Conservation (phyloP, 2,329 filamentous ascomycete genomes). For the Stagonosporopsis vannaccii region DNA sequence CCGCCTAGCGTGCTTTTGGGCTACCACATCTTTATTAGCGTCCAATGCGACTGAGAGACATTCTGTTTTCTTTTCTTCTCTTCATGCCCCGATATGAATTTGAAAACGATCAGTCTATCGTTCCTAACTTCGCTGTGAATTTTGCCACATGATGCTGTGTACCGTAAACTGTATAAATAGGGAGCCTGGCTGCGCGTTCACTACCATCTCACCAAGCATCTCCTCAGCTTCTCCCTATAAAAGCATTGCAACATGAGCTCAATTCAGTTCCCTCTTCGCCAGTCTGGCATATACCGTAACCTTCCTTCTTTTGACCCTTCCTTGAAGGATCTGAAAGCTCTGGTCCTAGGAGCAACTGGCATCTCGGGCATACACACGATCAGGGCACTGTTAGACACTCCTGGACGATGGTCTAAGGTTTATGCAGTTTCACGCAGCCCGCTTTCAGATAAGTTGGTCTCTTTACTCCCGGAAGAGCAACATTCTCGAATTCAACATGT, state of each 20-base stretch:
- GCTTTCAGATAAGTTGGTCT: slow-evolving; percentile 6
- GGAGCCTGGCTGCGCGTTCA: neutral
- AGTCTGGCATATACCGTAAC: slow-evolving; percentile 24
- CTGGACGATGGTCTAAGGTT: slow-evolving; percentile 19
- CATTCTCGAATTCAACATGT: slow-evolving; percentile 21
- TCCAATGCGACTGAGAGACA: neutral
- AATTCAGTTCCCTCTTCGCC: slow-evolving; percentile 15
- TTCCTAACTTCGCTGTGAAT: neutral
- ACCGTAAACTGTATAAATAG: neutral
- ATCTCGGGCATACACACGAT: slow-evolving; percentile 24
- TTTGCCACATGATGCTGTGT: neutral
- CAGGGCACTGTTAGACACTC: slow-evolving; percentile 14
- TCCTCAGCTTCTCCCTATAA: neutral
- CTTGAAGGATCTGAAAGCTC: slow-evolving; percentile 14
- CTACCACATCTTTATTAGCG: neutral
- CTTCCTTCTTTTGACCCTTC: slow-evolving; percentile 18
- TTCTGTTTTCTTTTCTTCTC: slow-evolving; percentile 2
- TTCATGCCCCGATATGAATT: neutral
- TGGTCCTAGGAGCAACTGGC: slow-evolving; percentile 22
- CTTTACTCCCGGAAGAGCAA: slow-evolving; percentile 15
- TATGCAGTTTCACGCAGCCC: slow-evolving; percentile 19
- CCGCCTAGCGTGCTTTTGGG: neutral
- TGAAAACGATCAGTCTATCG: neutral
- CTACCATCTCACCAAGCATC: neutral
- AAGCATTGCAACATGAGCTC: slow-evolving; percentile 10